phyloP scores from a whole-genome alignment of 768 basidiomycete species.

The Leucogyrophana mollusca region DNA sequence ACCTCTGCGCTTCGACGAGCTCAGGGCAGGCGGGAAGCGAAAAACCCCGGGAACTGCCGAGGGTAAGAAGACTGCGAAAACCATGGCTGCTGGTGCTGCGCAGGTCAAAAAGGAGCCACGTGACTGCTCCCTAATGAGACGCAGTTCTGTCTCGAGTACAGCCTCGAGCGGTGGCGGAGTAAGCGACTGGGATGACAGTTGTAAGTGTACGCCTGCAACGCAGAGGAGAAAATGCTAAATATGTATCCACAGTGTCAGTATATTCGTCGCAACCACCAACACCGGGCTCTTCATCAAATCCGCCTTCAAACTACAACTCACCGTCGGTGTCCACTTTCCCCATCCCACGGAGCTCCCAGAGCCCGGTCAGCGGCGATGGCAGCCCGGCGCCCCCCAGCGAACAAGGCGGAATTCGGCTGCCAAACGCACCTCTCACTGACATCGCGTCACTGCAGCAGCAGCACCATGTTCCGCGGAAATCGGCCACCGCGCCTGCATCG shows the following conservation, averaged over 20 bases:
- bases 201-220: no score
- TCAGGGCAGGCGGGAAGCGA: conserved; percentile 82
- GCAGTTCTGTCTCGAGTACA: conserved; percentile 62
- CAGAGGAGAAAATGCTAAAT: no score
- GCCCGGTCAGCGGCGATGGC: conserved; percentile 29
- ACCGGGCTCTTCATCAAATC: conserved; percentile 50
- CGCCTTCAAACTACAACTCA: conserved; percentile 66
- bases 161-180: conserved; percentile 47
- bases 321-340: conserved; percentile 60
- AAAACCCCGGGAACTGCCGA: conserved; percentile 34
- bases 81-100: conserved; percentile 36
- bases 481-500: conserved; percentile 25
- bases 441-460: conserved; percentile 52
- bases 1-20: conserved; percentile 84
- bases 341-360: conserved; percentile 55
- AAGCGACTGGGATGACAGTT: conserved; percentile 83
- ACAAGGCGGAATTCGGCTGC: conserved; percentile 57
- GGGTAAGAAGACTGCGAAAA: conserved; percentile 32
- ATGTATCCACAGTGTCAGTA: conserved; percentile 28
- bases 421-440: conserved; percentile 70
- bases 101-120: conserved; percentile 65
- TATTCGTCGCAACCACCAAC: conserved; percentile 33
- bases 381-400: conserved; percentile 44
- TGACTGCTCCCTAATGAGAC: conserved; percentile 50
- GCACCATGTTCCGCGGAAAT: conserved; percentile 30